phyloP scores from a whole-genome alignment of 495 filamentous ascomycete species.

The Choiromyces venosus region DNA sequence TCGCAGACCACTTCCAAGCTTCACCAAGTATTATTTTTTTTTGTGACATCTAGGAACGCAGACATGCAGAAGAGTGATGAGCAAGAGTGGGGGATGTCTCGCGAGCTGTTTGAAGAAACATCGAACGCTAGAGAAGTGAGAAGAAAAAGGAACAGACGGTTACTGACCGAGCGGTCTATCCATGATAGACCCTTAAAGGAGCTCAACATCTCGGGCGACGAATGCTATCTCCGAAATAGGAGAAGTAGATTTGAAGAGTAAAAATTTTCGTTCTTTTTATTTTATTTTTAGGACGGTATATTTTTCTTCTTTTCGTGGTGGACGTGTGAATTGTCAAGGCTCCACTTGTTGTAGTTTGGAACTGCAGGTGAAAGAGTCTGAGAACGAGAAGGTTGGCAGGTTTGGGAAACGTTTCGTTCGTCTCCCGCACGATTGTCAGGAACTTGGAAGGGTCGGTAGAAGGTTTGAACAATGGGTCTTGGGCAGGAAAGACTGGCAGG shows the following conservation, averaged over 20 bases:
- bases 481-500: constrained; percentile 10
- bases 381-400: neutral
- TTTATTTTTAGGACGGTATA: neutral
- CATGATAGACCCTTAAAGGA: constrained; percentile 35
- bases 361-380: neutral
- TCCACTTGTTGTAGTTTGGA: constrained; percentile 4
- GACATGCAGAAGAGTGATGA: constrained; percentile 10
- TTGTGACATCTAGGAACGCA: constrained; percentile 17
- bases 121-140: neutral
- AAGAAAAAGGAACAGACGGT: constrained; percentile 3
- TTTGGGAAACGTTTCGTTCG: constrained; percentile 14
- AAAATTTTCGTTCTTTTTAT: neutral
- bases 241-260: neutral
- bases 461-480: constrained; percentile 25
- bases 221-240: constrained; percentile 7
- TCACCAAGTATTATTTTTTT: constrained; percentile 30
- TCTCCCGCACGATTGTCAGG: constrained; percentile 14
- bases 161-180: constrained; percentile 39
- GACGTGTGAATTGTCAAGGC: constrained; percentile 7
- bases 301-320: constrained; percentile 5
- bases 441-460: constrained; percentile 11
- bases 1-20: constrained; percentile 25
- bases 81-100: constrained; percentile 7
- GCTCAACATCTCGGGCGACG: constrained; percentile 36
- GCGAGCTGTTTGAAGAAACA: constrained; percentile 10